Conservation (phyloP, 2,329 filamentous ascomycete genomes). For the Diplodia intermedia region DNA sequence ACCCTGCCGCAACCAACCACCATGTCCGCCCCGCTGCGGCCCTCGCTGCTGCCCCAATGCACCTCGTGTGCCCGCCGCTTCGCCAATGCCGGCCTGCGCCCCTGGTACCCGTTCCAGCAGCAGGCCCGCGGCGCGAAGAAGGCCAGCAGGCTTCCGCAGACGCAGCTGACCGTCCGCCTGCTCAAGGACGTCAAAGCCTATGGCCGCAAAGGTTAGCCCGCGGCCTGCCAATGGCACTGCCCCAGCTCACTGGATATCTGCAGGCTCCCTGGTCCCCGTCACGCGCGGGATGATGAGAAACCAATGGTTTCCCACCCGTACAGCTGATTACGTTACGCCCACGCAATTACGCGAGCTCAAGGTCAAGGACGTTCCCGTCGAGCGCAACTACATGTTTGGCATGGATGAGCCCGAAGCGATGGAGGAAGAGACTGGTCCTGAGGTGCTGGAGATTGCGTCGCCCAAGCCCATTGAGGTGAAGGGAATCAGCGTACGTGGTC, state of each 20-base stretch:
- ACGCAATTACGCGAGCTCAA: slow-evolving; percentile 55
- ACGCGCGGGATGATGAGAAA: slow-evolving; percentile 63
- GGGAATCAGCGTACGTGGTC: slow-evolving; percentile 47
- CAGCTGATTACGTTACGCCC: slow-evolving; percentile 61
- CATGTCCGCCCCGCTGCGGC: slow-evolving; percentile 45
- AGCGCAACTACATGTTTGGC: slow-evolving; percentile 57
- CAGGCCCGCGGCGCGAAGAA: slow-evolving; percentile 55
- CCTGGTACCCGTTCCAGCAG: slow-evolving; percentile 41
- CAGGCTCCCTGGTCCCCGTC: slow-evolving; percentile 61
- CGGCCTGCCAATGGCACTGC: slow-evolving; percentile 6
- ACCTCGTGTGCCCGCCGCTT: slow-evolving; percentile 47
- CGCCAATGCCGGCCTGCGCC: slow-evolving; percentile 40
- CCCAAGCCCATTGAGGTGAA: slow-evolving; percentile 51
- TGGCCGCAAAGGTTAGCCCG: slow-evolving; percentile 50
- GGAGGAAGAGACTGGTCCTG: slow-evolving; percentile 38
- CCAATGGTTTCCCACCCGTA: slow-evolving; percentile 58
- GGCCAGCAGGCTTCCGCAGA: slow-evolving; percentile 37
- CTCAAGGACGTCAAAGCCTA: slow-evolving; percentile 60
- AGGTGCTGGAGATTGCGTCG: slow-evolving; percentile 36
- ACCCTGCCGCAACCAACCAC: slow-evolving; percentile 31
- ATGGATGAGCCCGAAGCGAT: slow-evolving; percentile 41
- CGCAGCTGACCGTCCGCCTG: slow-evolving; percentile 57
- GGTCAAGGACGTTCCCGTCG: slow-evolving; percentile 52
- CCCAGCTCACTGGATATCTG: neutral
- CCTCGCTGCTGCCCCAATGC: slow-evolving; percentile 49